Conservation (phyloP, 768 basidiomycete genomes). For the Leucocoprinus birnbaumii region DNA sequence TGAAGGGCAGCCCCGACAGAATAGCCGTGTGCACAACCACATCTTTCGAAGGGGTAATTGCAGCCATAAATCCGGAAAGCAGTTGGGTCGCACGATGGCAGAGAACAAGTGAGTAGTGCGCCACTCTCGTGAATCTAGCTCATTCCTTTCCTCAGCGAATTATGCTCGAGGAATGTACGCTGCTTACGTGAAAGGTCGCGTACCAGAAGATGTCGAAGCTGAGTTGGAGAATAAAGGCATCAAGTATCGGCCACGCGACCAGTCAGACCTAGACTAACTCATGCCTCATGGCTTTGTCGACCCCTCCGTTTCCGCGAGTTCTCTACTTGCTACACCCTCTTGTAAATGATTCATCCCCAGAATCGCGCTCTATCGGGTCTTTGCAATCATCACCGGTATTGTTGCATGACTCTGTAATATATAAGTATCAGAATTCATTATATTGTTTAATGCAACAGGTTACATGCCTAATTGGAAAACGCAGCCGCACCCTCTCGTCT, state of each 20-base stretch:
- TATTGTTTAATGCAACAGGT: no score
- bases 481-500: no score
- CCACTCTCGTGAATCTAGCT: constrained; percentile 5
- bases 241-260: constrained; percentile 83
- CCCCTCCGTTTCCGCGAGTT: neutral
- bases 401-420: no score
- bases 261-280: constrained; percentile 69
- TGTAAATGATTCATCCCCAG: no score
- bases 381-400: no score
- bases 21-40: constrained; percentile 87
- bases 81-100: constrained; percentile 99
- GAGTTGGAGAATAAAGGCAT: constrained; percentile 77
- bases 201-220: constrained; percentile 82
- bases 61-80: constrained; percentile 78
- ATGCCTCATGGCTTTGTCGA: neutral
- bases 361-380: no score
- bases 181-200: constrained; percentile 79
- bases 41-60: constrained; percentile 89
- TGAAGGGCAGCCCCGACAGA: constrained; percentile 84
- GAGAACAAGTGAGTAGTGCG: constrained; percentile 66
- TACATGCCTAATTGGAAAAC: no score
- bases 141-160: constrained; percentile 48
- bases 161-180: constrained; percentile 93
- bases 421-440: no score
- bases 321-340: no score